Evolutionary conservation across 2,329 filamentous ascomycete species (phyloP), one percentile per base, ranked within the genome.

Genomic region (Lachnellula hyalina): DNA sequence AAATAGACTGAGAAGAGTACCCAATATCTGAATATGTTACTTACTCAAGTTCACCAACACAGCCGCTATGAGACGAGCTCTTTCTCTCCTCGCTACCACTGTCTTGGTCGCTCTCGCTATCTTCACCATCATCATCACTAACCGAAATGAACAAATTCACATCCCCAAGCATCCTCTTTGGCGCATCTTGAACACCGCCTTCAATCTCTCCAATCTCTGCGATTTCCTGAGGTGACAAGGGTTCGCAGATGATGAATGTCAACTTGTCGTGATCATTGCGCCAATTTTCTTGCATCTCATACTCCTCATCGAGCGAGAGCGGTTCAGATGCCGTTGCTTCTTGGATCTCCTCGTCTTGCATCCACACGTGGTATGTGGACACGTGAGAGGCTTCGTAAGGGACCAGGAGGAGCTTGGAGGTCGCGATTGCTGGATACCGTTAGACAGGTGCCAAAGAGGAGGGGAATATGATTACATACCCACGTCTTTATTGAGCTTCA

Each of bases 211-310:
- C 11, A 11, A 50, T 32, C 2, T 8, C 46, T 42, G 15, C 23
- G 19, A 42, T 42, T 15, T 19, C 23, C 12, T 36, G 11, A 32
- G 50, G 40, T 28, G 28, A 9, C 9, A 51, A 45, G 36, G 56
- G 59, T 28, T 61, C 53, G 67, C 90, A 96, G 52, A 89, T 72
- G 68, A 97, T 96, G 64, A 96, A 97, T 0, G 93, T 97, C 58
- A 97, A 72, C 73, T 97, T 97, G 72, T 97, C 92, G 25, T 75
- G 72, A 42, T 94, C 89, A 19, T 74, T 75, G 38, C 91, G 85
- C 93, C 93, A 97, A 60, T 85, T 90, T n/a, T 75, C 74, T 71
- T 96, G 93, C 85, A 96, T 97, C 49, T 83, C 81, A 71, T 94
- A 90, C 75, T 97, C 93, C 68, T 96, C 87, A 0, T 83, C 77